Evolutionary conservation across 2,329 filamentous ascomycete species (phyloP).

Genomic region (Curvularia hawaiiensis): DNA sequence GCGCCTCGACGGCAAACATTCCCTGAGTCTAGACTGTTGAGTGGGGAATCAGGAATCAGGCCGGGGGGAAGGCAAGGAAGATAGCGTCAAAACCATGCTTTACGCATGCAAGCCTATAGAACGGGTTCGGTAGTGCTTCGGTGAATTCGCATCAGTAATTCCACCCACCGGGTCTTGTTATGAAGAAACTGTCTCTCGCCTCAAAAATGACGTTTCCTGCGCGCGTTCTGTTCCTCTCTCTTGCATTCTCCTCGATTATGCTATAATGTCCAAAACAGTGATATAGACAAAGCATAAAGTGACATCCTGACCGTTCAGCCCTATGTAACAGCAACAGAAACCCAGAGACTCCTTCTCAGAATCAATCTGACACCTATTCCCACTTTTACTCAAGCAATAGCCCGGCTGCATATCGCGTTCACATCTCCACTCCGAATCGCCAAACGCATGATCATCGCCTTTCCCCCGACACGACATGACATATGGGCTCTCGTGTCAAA

Average conservation of each 20-base stretch:
- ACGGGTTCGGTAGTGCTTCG: not conserved
- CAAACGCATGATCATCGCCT: not conserved
- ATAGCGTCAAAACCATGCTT: conserved; percentile 12
- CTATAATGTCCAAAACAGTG: not conserved
- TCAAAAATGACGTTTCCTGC: not conserved
- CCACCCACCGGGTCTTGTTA: not conserved
- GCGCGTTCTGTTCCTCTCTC: not conserved
- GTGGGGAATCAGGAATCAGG: conserved; percentile 18
- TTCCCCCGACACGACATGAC: too few species aligned
- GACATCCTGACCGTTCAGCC: not conserved
- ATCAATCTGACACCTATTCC: not conserved
- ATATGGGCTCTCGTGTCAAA: not conserved
- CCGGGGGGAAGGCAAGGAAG: conserved; percentile 22
- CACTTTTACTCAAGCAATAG: not conserved
- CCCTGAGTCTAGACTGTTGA: conserved; percentile 22
- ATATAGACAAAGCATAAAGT: not conserved
- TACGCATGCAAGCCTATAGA: not conserved
- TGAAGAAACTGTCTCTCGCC: not conserved
- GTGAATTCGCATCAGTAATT: not conserved
- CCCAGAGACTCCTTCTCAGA: not conserved
- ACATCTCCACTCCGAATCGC: not conserved
- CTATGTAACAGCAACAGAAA: not conserved
- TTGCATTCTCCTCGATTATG: not conserved
- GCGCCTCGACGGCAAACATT: conserved; percentile 22
- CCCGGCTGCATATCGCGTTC: not conserved